Percentiles rank a stretch among this genome's conserved stretches.
phyloP scores from a whole-genome alignment of 192 early-diverging fungal genomes.

The Geosiphon pyriformis region DNA sequence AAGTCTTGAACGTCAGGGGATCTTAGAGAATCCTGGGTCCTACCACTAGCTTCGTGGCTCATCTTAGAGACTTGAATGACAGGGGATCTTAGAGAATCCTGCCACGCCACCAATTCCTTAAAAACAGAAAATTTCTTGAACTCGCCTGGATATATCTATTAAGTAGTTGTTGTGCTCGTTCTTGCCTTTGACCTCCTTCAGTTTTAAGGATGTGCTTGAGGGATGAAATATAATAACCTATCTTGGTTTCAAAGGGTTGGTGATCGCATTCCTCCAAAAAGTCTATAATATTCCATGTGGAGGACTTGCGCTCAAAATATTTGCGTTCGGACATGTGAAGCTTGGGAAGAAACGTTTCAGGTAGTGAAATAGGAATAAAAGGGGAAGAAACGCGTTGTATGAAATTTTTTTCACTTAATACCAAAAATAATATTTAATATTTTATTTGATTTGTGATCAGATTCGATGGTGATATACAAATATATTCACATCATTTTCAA shows the following conservation, averaged over 20 bases:
- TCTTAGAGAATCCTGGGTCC: slow-evolving; percentile 7
- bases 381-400: no score
- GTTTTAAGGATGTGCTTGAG: neutral
- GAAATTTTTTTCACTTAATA: no score
- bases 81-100: slow-evolving; percentile 2
- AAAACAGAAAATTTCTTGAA: neutral
- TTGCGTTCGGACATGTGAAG: neutral
- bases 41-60: slow-evolving; percentile 26
- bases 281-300: slow-evolving; percentile 7
- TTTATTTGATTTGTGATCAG: no score
- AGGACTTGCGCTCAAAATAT: neutral
- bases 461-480: no score
- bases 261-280: slow-evolving; percentile 12
- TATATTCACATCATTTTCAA: no score
- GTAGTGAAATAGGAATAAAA: no score
- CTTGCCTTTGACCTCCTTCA: slow-evolving; percentile 2
- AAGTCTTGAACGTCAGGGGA: slow-evolving; percentile 20
- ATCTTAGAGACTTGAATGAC: slow-evolving; percentile 20
- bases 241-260: neutral
- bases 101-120: slow-evolving; percentile 13
- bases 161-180: slow-evolving; percentile 5
- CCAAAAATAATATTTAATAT: no score
- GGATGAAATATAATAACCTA: slow-evolving; percentile 4
- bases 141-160: slow-evolving; percentile 12
- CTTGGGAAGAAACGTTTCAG: no score